Base-by-base conservation (phyloP, 2,329 filamentous ascomycete species). In the Colletotrichum lupini region DNA sequence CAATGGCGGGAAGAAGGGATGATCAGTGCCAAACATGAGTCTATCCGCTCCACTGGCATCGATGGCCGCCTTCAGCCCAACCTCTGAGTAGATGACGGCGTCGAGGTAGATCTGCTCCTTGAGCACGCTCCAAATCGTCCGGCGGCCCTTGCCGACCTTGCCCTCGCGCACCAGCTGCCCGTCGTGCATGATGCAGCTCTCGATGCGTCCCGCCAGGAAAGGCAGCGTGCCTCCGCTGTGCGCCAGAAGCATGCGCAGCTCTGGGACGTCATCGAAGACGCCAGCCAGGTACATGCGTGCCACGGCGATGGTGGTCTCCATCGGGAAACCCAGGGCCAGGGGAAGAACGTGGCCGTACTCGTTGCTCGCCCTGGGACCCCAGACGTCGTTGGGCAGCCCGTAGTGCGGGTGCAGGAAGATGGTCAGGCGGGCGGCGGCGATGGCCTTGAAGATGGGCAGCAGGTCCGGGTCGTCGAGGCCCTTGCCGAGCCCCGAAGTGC, bases 331-430 rank as follows among this genome's bases (percentile, higher is more conserved):
- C 4, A 98, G 85, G 0, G 95, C 94, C 0, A 98, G 85, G 0
- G 95, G 94, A 2, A 98, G 87, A 1, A 98, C 95, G 80, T 98
- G 95, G 0, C 95, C 95, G 79, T 97, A 98, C 73, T 92, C 92
- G 26, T 84, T 86, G 53, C 82, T 85, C 0, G 89, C 90, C 8
- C 92, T 86, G 0, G 93, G 90, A 0, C 95, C 95, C 83, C 94
- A 98, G 4, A 97, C 94, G 9, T 91, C 89, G 72, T 90, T 89
- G 0, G 95, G 95, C 2, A 98, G 88, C 1, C 95, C 95, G 80
- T 98, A 98, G 82, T 98, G 95, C 32, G 95, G 95, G 82, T 98
- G 95, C 64, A 98, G 82, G 84, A 98, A 98, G 61, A 97, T 86
- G 28, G 93, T 85, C 42, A 94, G 85, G 8, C 86, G 82, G 0